Conservation (phyloP, 805 yeast species). For the Wickerhamiella vanderwaltii region DNA sequence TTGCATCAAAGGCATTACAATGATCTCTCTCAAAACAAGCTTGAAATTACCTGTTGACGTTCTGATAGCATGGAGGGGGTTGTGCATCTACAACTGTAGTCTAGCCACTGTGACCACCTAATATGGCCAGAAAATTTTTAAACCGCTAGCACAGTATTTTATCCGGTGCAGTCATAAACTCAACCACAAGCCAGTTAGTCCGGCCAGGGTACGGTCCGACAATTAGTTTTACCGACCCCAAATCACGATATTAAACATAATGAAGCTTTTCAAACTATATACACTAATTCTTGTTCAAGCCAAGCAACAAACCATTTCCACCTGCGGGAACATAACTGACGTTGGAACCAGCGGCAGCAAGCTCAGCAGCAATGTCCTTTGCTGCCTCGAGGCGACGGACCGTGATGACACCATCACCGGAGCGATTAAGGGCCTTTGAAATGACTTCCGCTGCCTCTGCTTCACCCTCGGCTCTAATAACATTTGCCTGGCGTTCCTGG, state of each 20-base stretch:
- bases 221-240: no score
- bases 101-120: no score
- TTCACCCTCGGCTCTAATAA: slow-evolving; percentile 97
- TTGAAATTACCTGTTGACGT: no score
- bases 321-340: slow-evolving; percentile 74
- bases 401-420: slow-evolving; percentile 89
- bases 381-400: slow-evolving; percentile 95
- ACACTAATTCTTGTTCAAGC: slow-evolving; percentile 9
- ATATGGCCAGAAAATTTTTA: no score
- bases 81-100: no score
- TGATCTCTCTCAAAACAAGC: no score
- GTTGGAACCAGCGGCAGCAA: slow-evolving; percentile 63
- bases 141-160: not conserved
- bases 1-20: no score
- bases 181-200: not conserved
- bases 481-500: slow-evolving; percentile 89
- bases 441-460: slow-evolving; percentile 97
- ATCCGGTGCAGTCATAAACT: not conserved
- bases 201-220: not conserved
- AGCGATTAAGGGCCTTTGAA: slow-evolving; percentile 80
- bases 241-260: no score
- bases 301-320: slow-evolving; percentile 13
- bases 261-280: not conserved
- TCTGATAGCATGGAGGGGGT: no score
- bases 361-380: slow-evolving; percentile 82